phyloP scores from a whole-genome alignment of 495 filamentous ascomycete species.

The Talaromyces nanjingensis region DNA sequence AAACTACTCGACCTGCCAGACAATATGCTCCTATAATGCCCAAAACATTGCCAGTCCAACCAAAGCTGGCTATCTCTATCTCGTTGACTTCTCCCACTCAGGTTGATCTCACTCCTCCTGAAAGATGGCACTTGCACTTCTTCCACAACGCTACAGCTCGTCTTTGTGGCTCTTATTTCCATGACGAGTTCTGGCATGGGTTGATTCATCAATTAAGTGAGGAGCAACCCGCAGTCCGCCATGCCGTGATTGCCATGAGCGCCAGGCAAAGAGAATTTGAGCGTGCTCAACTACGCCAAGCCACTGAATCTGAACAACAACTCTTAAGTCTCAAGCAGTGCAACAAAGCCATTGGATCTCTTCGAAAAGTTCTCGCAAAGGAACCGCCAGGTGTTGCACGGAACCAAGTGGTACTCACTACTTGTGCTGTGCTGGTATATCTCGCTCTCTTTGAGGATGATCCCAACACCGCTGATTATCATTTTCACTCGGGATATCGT shows the following conservation, averaged over 20 bases:
- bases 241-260: background rate
- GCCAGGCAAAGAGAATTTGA: background rate
- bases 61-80: background rate
- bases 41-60: background rate
- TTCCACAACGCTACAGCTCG: background rate
- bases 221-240: background rate
- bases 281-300: background rate
- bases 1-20: background rate
- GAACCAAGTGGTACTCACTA: background rate
- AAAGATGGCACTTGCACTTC: background rate
- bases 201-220: background rate
- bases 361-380: conserved; percentile 7
- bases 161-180: background rate
- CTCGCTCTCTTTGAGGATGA: background rate
- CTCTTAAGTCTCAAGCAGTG: conserved; percentile 36
- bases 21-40: background rate
- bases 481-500: conserved; percentile 9
- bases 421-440: background rate
- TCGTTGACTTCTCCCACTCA: background rate
- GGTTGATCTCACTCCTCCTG: background rate
- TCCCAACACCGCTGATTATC: background rate
- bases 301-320: background rate
- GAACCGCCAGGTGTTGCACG: conserved; percentile 16
- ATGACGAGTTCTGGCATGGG: background rate
- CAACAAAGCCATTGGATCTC: conserved; percentile 33